Evolutionary conservation across 495 filamentous ascomycete genomes (phyloP), one percentile per base, ranked within the genome.

Genomic region (Aspergillus coremiiformis): DNA sequence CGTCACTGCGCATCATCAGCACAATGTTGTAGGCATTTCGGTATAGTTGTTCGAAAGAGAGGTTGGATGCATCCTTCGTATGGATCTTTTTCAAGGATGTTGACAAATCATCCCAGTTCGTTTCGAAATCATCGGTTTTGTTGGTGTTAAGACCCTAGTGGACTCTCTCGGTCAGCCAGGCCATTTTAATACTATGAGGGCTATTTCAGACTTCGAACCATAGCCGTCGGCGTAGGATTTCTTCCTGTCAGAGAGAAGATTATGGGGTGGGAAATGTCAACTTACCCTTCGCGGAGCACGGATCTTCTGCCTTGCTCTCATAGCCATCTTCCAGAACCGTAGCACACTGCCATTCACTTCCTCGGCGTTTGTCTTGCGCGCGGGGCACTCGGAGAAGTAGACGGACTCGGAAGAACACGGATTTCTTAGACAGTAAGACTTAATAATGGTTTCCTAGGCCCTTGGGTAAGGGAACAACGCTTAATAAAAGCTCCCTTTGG

Each of bases 11-110:
- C 70, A 87, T 90, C 66, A 85, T 85, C 45, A 96, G 69, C 0
- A 96, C 91, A n/a, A 97, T 85, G 66, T 88, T 87, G 67, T 99
- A 99, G n/a, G 88, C 88, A 44, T 87, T 88, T 32, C 94, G 88
- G 69, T 99, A 99, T 0, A 97, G 80, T 52, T 92, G 85, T 69
- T 99, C 94, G 70, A 95, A 99, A 1, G 92, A 96, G 3, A 99
- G 78, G 3, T 76, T 68, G 10, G 90, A 95, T 48, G 89, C 90
- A 66, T 96, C 91, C 65, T 94, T 92, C 15, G 80, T 89, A 67
- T 97, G 89, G 33, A 99, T 97, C 60, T 94, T 86, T 46, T 66
- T 74, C 21, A 97, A 75, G 8, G 93, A 89, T 4, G 80, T 74
- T 0, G 80, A 74, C 2, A 99, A 78, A 10, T 81, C 77, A 0